phyloP scores from a whole-genome alignment of 23 red algal genomes.

The Gracilaria gracilis region DNA sequence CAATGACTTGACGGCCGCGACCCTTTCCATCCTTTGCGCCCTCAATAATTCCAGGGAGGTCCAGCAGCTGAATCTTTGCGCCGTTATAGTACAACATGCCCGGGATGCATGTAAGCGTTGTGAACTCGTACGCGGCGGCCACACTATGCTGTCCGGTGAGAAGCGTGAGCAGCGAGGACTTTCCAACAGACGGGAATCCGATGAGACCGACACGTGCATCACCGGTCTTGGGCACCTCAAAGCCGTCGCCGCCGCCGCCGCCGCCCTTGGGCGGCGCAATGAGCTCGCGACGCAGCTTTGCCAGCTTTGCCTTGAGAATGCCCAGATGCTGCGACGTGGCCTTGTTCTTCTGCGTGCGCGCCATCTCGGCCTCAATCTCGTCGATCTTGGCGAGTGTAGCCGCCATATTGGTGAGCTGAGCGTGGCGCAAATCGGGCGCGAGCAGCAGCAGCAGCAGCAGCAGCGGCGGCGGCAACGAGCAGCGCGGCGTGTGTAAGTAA shows the following conservation, averaged over 20 bases:
- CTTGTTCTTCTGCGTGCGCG: constrained; percentile 98
- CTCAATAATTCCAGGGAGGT: constrained; percentile 99
- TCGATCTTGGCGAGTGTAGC: constrained; percentile 80
- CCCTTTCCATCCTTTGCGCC: constrained; percentile 97
- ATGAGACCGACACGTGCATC: constrained; percentile 96
- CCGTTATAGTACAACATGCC: constrained; percentile 91
- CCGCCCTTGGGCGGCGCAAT: constrained; percentile 78
- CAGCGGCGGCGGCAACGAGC: neutral
- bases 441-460: too few relatives aligned
- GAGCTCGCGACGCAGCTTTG: constrained; percentile 93
- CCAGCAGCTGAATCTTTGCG: constrained; percentile 94
- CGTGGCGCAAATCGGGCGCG: neutral
- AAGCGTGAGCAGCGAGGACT: constrained; percentile 90
- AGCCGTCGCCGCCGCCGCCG: constrained; percentile 89
- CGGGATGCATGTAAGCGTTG: constrained; percentile 97
- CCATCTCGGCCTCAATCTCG: constrained; percentile 97
- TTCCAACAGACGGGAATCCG: constrained; percentile 96
- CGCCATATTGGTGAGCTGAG: constrained; percentile 36
- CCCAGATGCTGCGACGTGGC: constrained; percentile 93
- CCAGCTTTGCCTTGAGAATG: constrained; percentile 95
- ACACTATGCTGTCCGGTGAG: constrained; percentile 79
- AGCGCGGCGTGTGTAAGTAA: neutral
- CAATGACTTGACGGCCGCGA: constrained; percentile 96
- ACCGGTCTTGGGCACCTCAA: constrained; percentile 96
- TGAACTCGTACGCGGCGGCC: constrained; percentile 98